A percentile compares a stretch with the other conserved stretches of the same genome.
Conservation (phyloP, 441 rosid species). For the Erodium texanum region DNA sequence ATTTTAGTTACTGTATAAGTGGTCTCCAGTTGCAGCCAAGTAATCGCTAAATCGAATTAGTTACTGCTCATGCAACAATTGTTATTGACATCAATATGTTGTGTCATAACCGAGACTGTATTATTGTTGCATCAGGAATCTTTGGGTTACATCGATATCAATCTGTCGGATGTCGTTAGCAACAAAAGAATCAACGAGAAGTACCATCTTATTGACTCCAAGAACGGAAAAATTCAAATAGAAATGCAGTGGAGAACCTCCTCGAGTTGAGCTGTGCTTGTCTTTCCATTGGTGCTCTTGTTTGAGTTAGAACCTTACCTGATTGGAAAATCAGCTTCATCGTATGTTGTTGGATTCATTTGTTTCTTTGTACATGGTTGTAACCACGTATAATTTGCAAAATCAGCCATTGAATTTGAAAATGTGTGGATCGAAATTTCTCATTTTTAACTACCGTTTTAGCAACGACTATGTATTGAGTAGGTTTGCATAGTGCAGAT, state of each 20-base stretch:
- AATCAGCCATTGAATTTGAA: too few relatives aligned
- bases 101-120: too few relatives aligned
- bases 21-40: not conserved
- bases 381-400: too few relatives aligned
- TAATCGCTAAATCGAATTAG: not conserved
- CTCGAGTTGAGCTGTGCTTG: slow-evolving; percentile 19
- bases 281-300: too few relatives aligned
- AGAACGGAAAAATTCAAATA: slow-evolving; percentile 56
- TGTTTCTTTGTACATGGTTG: not conserved
- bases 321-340: not conserved
- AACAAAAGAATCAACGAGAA: slow-evolving; percentile 58
- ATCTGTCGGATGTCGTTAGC: slow-evolving; percentile 45
- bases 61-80: not conserved
- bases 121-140: slow-evolving; percentile 33
- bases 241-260: slow-evolving; percentile 72
- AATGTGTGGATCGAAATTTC: too few relatives aligned
- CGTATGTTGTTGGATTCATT: not conserved
- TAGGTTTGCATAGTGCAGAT: too few relatives aligned
- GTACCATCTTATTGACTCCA: slow-evolving; percentile 59
- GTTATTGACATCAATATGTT: too few relatives aligned
- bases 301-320: too few relatives aligned
- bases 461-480: too few relatives aligned
- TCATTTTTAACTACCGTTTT: too few relatives aligned
- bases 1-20: too few relatives aligned
- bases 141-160: slow-evolving; percentile 43